Evolutionary conservation across 768 basidiomycete species (phyloP).

Genomic region (Sutorius australiensis): DNA sequence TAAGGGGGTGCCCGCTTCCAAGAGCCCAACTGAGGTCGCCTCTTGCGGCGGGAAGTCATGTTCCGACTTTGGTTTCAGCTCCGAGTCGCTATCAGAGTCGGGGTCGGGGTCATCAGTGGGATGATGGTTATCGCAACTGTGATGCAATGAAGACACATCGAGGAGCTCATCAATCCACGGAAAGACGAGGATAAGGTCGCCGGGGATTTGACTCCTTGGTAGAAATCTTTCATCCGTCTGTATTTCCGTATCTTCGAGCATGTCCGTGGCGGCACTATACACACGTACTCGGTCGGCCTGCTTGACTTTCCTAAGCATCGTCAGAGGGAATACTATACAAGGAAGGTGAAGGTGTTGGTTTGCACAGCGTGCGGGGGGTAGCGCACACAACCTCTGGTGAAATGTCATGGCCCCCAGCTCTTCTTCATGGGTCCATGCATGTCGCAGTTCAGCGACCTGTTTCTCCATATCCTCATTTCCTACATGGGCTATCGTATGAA

Average conservation of each 20-base stretch:
- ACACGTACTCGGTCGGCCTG: neutral
- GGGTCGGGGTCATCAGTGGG: neutral
- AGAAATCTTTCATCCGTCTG: neutral
- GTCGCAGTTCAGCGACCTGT: neutral
- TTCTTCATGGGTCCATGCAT: neutral
- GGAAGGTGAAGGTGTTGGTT: conserved; percentile 12
- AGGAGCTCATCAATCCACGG: conserved; percentile 19
- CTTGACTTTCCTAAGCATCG: neutral
- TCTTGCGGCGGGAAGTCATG: neutral
- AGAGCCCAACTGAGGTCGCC: neutral
- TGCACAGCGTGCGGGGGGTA: conserved; percentile 4
- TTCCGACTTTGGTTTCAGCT: neutral
- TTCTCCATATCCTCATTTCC: conserved; percentile 6
- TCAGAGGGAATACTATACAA: conserved; percentile 18
- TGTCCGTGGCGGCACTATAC: conserved; percentile 5
- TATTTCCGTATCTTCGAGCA: conserved; percentile 14
- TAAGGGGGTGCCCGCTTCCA: neutral
- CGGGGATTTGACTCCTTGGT: neutral
- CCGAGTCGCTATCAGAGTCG: neutral
- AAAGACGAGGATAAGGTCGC: conserved; percentile 14
- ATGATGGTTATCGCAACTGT: neutral
- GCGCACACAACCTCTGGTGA: neutral
- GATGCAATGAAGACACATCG: neutral
- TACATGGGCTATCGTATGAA: conserved; percentile 3
- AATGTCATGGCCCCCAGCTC: conserved; percentile 2